Evolutionary conservation across 164 flowering plant species (phyloP).

Genomic region (Houttuynia cordata): DNA sequence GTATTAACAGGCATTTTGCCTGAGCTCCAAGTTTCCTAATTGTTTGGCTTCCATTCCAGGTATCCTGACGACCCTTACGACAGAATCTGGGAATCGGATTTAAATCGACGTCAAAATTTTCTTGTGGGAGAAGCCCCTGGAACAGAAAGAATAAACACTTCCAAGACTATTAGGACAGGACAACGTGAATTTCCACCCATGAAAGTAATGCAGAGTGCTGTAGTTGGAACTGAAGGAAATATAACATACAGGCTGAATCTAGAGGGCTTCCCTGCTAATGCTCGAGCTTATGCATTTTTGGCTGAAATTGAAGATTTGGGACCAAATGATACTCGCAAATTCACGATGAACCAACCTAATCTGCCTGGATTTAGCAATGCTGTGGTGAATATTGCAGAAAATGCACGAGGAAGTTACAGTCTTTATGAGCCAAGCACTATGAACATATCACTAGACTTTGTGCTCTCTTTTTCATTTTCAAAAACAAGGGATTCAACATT

Average conservation of each 20-base stretch:
- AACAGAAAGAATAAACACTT: constrained; percentile 63
- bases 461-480: constrained; percentile 61
- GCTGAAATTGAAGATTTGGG: constrained; percentile 86
- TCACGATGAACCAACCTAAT: constrained; percentile 54
- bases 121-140: constrained; percentile 87
- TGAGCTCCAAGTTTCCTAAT: not conserved
- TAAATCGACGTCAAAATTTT: constrained; percentile 58
- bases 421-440: constrained; percentile 90
- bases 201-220: constrained; percentile 96
- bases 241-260: constrained; percentile 70
- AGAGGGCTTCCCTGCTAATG: constrained; percentile 88
- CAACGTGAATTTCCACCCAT: constrained; percentile 84
- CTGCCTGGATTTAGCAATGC: constrained; percentile 62
- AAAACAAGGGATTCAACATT: constrained; percentile 74
- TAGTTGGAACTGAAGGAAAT: constrained; percentile 65
- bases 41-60: constrained; percentile 27
- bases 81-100: constrained; percentile 89
- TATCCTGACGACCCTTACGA: constrained; percentile 98
- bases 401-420: constrained; percentile 78
- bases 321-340: constrained; percentile 60
- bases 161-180: constrained; percentile 33
- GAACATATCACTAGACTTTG: constrained; percentile 68
- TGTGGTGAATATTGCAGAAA: constrained; percentile 80
- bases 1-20: not conserved
- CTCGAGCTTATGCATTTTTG: constrained; percentile 85